phyloP scores from a whole-genome alignment of 1,139 yeast genomes.

The Meyerozyma sp. region DNA sequence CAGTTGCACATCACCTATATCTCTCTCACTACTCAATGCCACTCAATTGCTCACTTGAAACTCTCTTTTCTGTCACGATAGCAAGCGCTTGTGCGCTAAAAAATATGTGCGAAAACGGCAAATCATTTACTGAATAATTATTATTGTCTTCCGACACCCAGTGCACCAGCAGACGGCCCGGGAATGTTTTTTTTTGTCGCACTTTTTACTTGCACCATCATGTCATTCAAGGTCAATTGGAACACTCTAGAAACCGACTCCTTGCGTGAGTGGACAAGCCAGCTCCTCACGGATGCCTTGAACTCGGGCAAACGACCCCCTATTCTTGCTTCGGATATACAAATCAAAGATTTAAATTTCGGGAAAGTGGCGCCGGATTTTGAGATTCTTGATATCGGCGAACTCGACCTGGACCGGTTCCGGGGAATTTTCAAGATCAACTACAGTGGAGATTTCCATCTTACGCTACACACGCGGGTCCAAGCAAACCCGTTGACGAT shows the following conservation, averaged over 20 bases:
- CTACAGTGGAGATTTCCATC: slow-evolving; percentile 75
- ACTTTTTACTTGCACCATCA: slow-evolving; percentile 13
- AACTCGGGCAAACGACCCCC: slow-evolving; percentile 74
- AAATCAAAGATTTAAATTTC: slow-evolving; percentile 68
- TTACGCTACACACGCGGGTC: slow-evolving; percentile 75
- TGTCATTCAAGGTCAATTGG: slow-evolving; percentile 84
- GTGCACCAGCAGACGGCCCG: neutral
- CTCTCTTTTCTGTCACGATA: too few relatives aligned
- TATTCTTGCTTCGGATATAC: slow-evolving; percentile 68
- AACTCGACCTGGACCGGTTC: slow-evolving; percentile 71
- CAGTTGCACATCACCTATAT: too few relatives aligned
- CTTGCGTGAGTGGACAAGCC: slow-evolving; percentile 61
- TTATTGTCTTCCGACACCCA: neutral
- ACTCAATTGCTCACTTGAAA: too few relatives aligned
- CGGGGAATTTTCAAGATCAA: slow-evolving; percentile 81
- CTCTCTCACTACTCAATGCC: too few relatives aligned
- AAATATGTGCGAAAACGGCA: too few relatives aligned
- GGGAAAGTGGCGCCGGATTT: slow-evolving; percentile 76
- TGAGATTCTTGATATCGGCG: slow-evolving; percentile 84
- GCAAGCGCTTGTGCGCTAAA: too few relatives aligned
- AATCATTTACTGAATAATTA: too few relatives aligned
- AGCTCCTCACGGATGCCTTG: slow-evolving; percentile 68
- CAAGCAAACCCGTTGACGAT: slow-evolving; percentile 82
- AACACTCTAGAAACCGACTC: slow-evolving; percentile 67
- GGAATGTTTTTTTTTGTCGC: neutral